Base-by-base conservation (phyloP, 192 early-diverging fungal species). In the Mortierella hygrophila region DNA sequence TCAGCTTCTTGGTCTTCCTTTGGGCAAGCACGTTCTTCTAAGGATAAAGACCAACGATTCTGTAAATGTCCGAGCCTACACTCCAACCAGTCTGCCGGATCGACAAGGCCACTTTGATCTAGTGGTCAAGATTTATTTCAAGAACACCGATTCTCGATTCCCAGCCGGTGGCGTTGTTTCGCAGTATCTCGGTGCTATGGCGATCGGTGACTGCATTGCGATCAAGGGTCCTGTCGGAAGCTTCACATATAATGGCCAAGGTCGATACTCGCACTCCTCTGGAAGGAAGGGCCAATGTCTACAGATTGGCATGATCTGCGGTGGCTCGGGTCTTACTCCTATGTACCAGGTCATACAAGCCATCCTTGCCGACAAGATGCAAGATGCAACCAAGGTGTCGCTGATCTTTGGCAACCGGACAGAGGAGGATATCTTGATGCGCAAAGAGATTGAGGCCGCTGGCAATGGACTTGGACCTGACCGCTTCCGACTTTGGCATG, bases 311-410 rank as follows among this genome's bases (percentile, higher is more conserved):
- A 90, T 97, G 94, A 91, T 98, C 81, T 95, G 94, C 29, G 96
- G 96, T 49, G 97, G 97, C n/a, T 94, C 95, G 23, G 96, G 94
- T 20, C 95, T 97, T 70, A 97, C 97, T 29, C 96, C 96, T 16
- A 94, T 95, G 91, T 81, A 94, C 70, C 97, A 97, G 89, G 81
- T 97, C 63, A 89, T 97, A 72, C 91, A 93, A 81, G 90, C 93
- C 13, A 88, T 97, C 47, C 80, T 94, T 32, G 70, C 80, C 54
- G 92, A 97, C 83, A 91, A 90, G 38, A 90, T 90, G 23, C 88
- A 88, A 18, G 94, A 96, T 89, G 79, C 90, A 42, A 96, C 96
- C 73, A 92, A 94, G 78, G 77, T 97, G 74, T 90, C 92, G n/a
- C 89, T 97, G 54, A 82, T 97, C 60, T 96, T 94, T 88, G 94